Evolutionary conservation across 768 basidiomycete genomes (phyloP).

Genomic region (Postia placenta): DNA sequence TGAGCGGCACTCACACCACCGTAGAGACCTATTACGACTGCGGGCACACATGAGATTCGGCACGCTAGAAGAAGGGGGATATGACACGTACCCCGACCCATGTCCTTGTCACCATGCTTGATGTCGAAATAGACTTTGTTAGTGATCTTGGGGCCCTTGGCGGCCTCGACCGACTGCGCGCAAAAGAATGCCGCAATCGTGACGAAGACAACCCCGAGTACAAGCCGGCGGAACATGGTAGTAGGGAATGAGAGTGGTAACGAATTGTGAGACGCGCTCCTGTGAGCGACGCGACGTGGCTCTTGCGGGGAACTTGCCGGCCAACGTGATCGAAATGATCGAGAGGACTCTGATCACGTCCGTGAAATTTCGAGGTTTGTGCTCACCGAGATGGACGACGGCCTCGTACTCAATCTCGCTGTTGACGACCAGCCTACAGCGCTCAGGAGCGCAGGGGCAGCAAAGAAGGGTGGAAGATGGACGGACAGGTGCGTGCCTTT

Average conservation of each 20-base stretch:
- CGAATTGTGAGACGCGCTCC: background rate
- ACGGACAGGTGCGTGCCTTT: slow-evolving; percentile 56
- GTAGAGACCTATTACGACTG: slow-evolving; percentile 85
- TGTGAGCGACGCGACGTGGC: background rate
- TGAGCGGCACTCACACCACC: slow-evolving; percentile 56
- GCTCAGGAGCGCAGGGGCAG: slow-evolving; percentile 1
- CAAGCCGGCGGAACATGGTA: slow-evolving; percentile 49
- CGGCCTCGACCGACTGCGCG: slow-evolving; percentile 67
- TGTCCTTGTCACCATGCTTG: slow-evolving; percentile 79
- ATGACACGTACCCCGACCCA: slow-evolving; percentile 67
- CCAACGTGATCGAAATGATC: slow-evolving; percentile 1
- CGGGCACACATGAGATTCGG: background rate
- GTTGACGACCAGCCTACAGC: slow-evolving; percentile 6
- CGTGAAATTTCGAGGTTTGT: background rate
- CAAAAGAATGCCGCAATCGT: slow-evolving; percentile 67
- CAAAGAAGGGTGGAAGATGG: slow-evolving; percentile 65
- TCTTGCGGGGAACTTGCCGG: background rate
- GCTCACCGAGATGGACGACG: slow-evolving; percentile 53
- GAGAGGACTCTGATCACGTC: slow-evolving; percentile 1
- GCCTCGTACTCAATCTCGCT: slow-evolving; percentile 67
- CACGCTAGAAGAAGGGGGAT: background rate
- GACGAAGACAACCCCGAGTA: slow-evolving; percentile 54
- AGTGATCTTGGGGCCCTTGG: slow-evolving; percentile 86
- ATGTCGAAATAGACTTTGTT: slow-evolving; percentile 94
- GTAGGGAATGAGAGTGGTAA: slow-evolving; percentile 21